Base-by-base conservation (phyloP, 306 rosid genomes). In the Cicer pinnatifidum region DNA sequence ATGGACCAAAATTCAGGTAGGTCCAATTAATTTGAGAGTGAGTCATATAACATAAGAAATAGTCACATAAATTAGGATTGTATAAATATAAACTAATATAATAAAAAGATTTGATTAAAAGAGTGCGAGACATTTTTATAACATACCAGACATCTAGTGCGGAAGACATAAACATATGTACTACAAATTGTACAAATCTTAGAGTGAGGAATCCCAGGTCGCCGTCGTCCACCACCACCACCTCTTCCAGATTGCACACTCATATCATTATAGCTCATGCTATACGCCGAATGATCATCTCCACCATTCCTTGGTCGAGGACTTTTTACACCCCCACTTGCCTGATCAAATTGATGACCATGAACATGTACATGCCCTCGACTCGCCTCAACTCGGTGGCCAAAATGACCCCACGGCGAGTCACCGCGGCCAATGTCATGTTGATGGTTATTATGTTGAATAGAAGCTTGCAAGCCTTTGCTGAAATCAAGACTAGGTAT, bases 171-270 rank as follows among this genome's bases (percentile, higher is more conserved):
- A 75, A 76, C 60, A 67, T 88, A 88, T 41, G 84, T 88, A 45
- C 71, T 79, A 65, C 97, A 92, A 53, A 82, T 64, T 65, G 97
- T 57, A 47, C 96, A 92, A 44, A 90, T 92, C 59, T 88, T 86
- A 13, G 96, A 84, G 84, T 92, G 94, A 47, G 92, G 94, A 78
- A 92, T 77, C 71, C 96, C 97, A 0, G 91, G 88, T 35, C 97
- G 72, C 8, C 90, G 79, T 7, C 82, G 58, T 11, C 74, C 58
- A 15, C 5, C 20, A 28, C n/a, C 35, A 8, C 63, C 75, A 6
- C 63, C 62, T 56, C 72, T 81, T 11, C 82, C 69, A 1, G 92
- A 75, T 17, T 81, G 77, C 77, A 69, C 71, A 35, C 88, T 85
- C 19, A 71, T 52, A 28, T 71, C 88, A 66, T 85, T 89, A 51